These are phyloP conservation scores for Rhodotorula toruloides DNA, from an alignment of 768 basidiomycete genomes.

Conservation along the genomic window DNA sequence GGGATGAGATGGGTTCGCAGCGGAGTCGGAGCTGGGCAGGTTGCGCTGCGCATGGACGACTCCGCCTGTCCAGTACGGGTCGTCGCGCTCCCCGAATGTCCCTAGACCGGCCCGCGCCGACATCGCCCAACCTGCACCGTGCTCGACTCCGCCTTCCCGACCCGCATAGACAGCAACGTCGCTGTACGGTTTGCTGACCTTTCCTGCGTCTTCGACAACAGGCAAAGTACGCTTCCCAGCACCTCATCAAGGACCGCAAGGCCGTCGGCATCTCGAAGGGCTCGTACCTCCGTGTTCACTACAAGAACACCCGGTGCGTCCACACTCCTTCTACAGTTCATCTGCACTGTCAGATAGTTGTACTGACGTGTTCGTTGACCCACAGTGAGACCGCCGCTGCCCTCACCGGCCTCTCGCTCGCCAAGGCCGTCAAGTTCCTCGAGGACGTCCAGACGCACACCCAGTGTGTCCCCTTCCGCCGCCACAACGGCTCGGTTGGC, in stretches of 20 bases:
- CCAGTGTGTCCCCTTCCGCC: constrained; percentile 90
- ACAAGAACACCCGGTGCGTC: constrained; percentile 81
- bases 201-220: not conserved
- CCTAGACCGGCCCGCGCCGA: not conserved
- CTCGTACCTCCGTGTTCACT: constrained; percentile 84
- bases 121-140: not conserved
- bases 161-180: not conserved
- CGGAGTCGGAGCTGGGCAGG: too few relatives aligned
- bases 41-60: too few relatives aligned
- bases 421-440: constrained; percentile 93
- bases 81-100: not conserved
- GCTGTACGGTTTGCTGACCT: constrained; percentile 1
- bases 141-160: too few relatives aligned
- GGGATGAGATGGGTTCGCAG: too few relatives aligned
- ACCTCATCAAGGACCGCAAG: constrained; percentile 42
- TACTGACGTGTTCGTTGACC: not conserved
- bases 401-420: constrained; percentile 80
- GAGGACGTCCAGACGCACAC: constrained; percentile 93
- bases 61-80: too few relatives aligned
- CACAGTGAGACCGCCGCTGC: constrained; percentile 81
- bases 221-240: constrained; percentile 36
- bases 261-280: constrained; percentile 41
- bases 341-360: constrained; percentile 46
- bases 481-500: constrained; percentile 83
- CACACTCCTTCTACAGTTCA: not conserved